Base-by-base conservation (phyloP, 75 land plant genomes). In the Pseudotsuga menziesii region DNA sequence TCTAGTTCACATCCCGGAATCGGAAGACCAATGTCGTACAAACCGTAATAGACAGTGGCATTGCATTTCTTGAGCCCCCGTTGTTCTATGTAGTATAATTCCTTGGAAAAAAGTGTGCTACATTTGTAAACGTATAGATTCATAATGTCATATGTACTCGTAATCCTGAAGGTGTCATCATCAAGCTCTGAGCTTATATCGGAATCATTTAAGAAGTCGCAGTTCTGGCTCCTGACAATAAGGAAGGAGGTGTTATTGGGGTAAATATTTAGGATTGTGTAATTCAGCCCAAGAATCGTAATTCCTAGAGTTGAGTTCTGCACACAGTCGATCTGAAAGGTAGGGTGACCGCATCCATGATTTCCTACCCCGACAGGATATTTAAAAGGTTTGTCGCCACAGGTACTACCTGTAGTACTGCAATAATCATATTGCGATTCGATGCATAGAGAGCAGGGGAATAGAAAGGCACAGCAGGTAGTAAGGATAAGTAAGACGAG, bases 61-160 rank as follows among this genome's bases (percentile, higher is more conserved):
- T 48, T 48, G 9, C 54, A 48, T 48, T 48, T 48, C 54, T 11
- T 11, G 54, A 48, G 2, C 12, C 9, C 12, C 54, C 54, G 2
- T 48, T 4, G 4, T 39, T 39, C 41, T 39, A 3, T 39, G 41
- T 39, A 4, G 41, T 39, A 3, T 3, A 48, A 2, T 48, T 1
- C 2, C 9, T 48, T 2, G 12, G 2, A 0, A 0, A 0, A 2
- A 8, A 12, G 11, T 48, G 12, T 2, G 0, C 0, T 2, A 48
- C 54, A 48, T 2, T 48, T 48, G 54, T 48, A 48, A 2, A 48
- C 12, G 1, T 9, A 0, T 48, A 48, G 54, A 48, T 1, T 48
- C 54, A 12, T 9, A 0, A 9, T 48, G 54, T 29, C 32, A 29
- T 48, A 48, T 9, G 0, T 48, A 9, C 11, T 48, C 9, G 52